Evolutionary conservation across 179 eudicot species (phyloP).

Genomic region (Beta corolliflora): DNA sequence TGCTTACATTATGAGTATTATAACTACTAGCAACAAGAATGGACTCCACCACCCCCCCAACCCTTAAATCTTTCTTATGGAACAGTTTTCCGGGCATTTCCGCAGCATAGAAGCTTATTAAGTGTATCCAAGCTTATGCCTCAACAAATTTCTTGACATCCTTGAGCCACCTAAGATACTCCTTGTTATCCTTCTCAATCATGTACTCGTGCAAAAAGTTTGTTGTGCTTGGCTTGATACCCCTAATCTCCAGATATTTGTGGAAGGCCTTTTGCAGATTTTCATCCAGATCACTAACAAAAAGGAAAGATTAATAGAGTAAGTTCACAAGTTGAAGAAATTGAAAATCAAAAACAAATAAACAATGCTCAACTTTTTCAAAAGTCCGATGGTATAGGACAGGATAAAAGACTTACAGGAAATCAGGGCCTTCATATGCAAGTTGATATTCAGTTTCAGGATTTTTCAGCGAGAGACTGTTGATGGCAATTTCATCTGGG

Average conservation of each 20-base stretch:
- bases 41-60: too few species aligned
- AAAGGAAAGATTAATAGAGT: not conserved
- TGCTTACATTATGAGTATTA: not conserved
- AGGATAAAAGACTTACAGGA: constrained; percentile 50
- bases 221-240: constrained; percentile 72
- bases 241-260: constrained; percentile 83
- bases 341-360: not conserved
- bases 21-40: constrained; percentile 6
- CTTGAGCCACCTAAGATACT: constrained; percentile 76
- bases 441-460: constrained; percentile 60
- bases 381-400: not conserved
- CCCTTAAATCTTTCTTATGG: not conserved
- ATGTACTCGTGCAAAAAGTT: constrained; percentile 87
- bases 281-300: constrained; percentile 86
- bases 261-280: constrained; percentile 91
- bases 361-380: not conserved
- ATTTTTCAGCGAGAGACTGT: constrained; percentile 54
- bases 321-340: not conserved
- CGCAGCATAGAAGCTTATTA: not conserved
- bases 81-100: not conserved
- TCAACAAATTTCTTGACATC: constrained; percentile 66
- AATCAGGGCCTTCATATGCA: constrained; percentile 86
- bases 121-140: constrained; percentile 36
- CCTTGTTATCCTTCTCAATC: constrained; percentile 72
- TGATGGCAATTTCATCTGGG: constrained; percentile 72